A percentile compares a stretch with the other conserved stretches of the same genome.
These are phyloP conservation scores for Tolypocladium amazonense DNA, from an alignment of 2,329 filamentous ascomycete genomes.

Conservation along the genomic window DNA sequence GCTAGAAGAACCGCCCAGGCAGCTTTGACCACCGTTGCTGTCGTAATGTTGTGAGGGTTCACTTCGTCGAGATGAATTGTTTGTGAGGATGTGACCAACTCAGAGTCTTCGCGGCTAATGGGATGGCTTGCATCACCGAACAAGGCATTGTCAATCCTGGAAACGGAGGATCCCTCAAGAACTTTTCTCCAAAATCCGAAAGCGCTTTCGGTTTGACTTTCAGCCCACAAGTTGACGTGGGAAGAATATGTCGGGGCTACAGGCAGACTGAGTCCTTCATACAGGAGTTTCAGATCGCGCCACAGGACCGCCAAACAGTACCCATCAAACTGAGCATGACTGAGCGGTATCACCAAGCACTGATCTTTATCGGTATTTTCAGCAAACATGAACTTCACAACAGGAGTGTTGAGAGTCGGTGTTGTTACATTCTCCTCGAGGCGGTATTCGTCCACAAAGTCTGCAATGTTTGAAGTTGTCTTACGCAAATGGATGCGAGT, in stretches of 20 bases:
- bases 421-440: neutral
- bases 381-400: neutral
- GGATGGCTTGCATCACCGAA: neutral
- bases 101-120: neutral
- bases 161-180: neutral
- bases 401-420: neutral
- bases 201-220: neutral
- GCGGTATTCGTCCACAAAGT: constrained; percentile 4
- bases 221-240: constrained; percentile 1
- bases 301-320: constrained; percentile 29
- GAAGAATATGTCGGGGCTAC: neutral
- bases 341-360: constrained; percentile 18
- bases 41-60: constrained; percentile 9
- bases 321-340: constrained; percentile 36
- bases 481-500: neutral
- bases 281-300: constrained; percentile 24
- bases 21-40: constrained; percentile 32
- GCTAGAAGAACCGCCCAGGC: constrained; percentile 31
- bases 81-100: constrained; percentile 1
- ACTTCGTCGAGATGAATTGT: constrained; percentile 4
- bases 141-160: constrained; percentile 1
- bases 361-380: constrained; percentile 1
- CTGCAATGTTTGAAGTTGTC: constrained; percentile 1
- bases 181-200: constrained; percentile 1
- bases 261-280: constrained; percentile 11